phyloP scores from a whole-genome alignment of 2,329 filamentous ascomycete genomes.

The Alternaria longipes region DNA sequence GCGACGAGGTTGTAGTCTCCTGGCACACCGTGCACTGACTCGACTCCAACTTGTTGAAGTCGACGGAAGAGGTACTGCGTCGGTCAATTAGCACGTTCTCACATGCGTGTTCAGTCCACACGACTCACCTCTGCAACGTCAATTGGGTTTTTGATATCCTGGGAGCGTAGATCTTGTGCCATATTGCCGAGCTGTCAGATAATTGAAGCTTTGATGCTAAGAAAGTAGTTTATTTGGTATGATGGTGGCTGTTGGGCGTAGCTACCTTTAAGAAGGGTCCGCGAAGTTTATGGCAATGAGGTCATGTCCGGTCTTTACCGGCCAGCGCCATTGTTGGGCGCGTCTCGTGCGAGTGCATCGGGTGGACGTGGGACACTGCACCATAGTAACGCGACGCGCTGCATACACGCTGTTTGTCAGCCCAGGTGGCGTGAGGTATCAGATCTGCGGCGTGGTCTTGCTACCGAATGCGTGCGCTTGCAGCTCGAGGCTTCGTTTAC shows the following conservation, averaged over 20 bases:
- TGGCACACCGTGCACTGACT: slow-evolving; percentile 58
- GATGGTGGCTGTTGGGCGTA: slow-evolving; percentile 24
- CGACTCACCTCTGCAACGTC: slow-evolving; percentile 65
- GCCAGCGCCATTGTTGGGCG: slow-evolving; percentile 20
- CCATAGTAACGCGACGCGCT: slow-evolving; percentile 24
- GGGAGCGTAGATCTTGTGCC: slow-evolving; percentile 53
- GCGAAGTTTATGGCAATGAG: slow-evolving; percentile 13
- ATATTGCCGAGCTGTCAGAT: slow-evolving; percentile 30
- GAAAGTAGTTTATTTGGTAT: slow-evolving; percentile 9
- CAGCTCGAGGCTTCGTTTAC: not conserved
- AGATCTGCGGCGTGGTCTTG: not conserved
- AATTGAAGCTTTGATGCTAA: slow-evolving; percentile 7
- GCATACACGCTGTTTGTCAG: slow-evolving; percentile 26
- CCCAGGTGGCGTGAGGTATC: slow-evolving; percentile 32
- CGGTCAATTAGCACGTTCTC: slow-evolving; percentile 17
- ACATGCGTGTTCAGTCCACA: not conserved
- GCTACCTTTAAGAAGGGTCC: slow-evolving; percentile 22
- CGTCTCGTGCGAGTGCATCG: slow-evolving; percentile 13
- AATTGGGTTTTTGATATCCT: slow-evolving; percentile 55
- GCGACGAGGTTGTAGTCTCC: slow-evolving; percentile 59
- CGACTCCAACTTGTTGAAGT: slow-evolving; percentile 55
- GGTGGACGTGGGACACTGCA: slow-evolving; percentile 18
- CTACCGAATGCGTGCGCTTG: slow-evolving; percentile 6
- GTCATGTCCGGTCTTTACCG: slow-evolving; percentile 24
- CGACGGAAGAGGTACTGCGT: slow-evolving; percentile 51